A percentile compares a stretch with the other conserved stretches of the same genome.
These are phyloP conservation scores for Kodamaea plutei DNA, from an alignment of 1,139 yeast genomes.

Conservation along the genomic window DNA sequence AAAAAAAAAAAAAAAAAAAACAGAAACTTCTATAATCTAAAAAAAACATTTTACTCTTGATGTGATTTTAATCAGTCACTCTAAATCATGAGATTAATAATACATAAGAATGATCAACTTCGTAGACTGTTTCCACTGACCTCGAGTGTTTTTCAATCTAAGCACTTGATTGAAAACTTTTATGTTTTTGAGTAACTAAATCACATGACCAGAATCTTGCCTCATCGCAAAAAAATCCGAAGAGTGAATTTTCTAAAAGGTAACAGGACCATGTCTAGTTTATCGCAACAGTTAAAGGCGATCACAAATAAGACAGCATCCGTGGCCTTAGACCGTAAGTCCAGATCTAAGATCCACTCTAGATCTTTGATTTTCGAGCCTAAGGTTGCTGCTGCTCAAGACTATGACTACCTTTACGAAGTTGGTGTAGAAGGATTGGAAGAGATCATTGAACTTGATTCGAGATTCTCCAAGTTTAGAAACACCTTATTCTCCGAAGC, in stretches of 20 bases:
- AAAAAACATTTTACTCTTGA: no score
- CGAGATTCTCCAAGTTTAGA: slow-evolving; percentile 67
- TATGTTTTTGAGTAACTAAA: no score
- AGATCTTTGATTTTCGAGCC: slow-evolving; percentile 85
- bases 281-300: slow-evolving; percentile 78
- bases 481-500: slow-evolving; percentile 77
- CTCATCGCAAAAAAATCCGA: slow-evolving; percentile 1
- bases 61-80: no score
- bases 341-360: slow-evolving; percentile 81
- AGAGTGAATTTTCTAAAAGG: no score
- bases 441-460: slow-evolving; percentile 66
- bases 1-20: no score
- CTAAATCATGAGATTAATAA: no score
- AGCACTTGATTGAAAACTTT: no score
- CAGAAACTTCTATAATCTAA: no score
- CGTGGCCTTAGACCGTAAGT: slow-evolving; percentile 80
- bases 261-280: slow-evolving; percentile 53
- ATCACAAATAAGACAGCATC: slow-evolving; percentile 66
- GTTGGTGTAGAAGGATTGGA: slow-evolving; percentile 73
- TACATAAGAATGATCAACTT: no score
- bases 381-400: slow-evolving; percentile 87
- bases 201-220: no score
- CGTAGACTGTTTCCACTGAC: no score
- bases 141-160: no score
- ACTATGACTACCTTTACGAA: slow-evolving; percentile 75